Evolutionary conservation across 305 asterid genomes (phyloP).

Genomic region (Petunia hybrid): DNA sequence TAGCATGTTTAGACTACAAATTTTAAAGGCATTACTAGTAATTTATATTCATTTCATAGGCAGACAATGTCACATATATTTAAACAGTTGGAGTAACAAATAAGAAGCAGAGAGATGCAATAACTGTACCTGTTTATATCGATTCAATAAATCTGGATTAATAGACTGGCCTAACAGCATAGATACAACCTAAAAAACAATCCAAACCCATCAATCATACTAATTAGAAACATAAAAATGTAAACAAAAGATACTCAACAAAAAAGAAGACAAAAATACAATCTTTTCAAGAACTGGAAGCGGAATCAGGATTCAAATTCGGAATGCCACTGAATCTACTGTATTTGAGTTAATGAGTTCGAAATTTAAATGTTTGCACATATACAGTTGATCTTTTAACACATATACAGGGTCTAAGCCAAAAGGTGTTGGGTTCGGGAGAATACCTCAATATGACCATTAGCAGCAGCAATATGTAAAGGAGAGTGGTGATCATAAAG

Average conservation of each 20-base stretch:
- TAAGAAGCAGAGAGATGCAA: slow-evolving; percentile 20
- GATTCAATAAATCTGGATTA: slow-evolving; percentile 83
- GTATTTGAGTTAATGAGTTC: too few relatives aligned
- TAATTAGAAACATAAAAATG: not conserved
- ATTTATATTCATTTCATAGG: too few relatives aligned
- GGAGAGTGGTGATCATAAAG: slow-evolving; percentile 78
- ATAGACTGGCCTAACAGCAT: slow-evolving; percentile 75
- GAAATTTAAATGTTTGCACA: too few relatives aligned
- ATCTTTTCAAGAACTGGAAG: slow-evolving; percentile 27
- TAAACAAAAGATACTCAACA: not conserved
- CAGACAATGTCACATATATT: not conserved
- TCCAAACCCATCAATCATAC: slow-evolving; percentile 35
- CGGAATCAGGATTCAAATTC: too few relatives aligned
- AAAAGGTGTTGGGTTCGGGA: too few relatives aligned
- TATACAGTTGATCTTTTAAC: too few relatives aligned
- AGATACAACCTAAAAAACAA: slow-evolving; percentile 66
- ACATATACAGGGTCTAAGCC: too few relatives aligned
- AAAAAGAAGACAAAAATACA: not conserved
- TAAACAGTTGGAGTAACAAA: not conserved
- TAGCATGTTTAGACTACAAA: too few relatives aligned
- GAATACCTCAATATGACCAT: slow-evolving; percentile 92
- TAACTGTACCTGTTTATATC: slow-evolving; percentile 72
- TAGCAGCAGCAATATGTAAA: slow-evolving; percentile 93
- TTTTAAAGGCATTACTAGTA: too few relatives aligned
- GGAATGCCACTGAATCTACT: too few relatives aligned